Evolutionary conservation across 345 rosid species (phyloP).

Genomic region (Durio zibethinus): DNA sequence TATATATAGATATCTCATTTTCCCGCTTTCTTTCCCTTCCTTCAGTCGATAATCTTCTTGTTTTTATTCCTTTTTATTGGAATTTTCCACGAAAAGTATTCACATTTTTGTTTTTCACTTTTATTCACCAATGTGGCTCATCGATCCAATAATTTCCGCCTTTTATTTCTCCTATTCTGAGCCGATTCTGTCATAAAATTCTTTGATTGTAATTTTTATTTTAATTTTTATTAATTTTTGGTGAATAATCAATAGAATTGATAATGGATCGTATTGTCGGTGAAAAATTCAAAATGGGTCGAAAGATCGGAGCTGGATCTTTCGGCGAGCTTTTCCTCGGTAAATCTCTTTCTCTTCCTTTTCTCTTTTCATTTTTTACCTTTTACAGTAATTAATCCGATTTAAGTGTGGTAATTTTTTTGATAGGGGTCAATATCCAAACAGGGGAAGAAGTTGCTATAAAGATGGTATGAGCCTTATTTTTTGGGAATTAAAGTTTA

Average conservation of each 20-base stretch:
- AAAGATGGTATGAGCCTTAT: slow-evolving; percentile 16
- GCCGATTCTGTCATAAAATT: not conserved
- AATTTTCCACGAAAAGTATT: not conserved
- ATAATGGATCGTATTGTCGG: slow-evolving; percentile 60
- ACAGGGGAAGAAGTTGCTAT: slow-evolving; percentile 27
- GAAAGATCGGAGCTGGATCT: slow-evolving; percentile 69
- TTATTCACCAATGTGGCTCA: slow-evolving; percentile 7
- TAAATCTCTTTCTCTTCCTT: slow-evolving; percentile 21
- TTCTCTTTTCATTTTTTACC: not conserved
- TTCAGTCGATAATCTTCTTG: not conserved
- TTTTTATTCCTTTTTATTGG: not conserved
- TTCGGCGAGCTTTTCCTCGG: slow-evolving; percentile 66
- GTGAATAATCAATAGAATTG: not conserved
- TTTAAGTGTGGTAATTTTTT: not conserved
- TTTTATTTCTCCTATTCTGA: not conserved
- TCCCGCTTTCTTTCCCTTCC: slow-evolving; percentile 11
- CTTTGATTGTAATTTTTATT: not conserved
- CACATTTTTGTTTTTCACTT: not conserved
- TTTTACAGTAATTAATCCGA: not conserved
- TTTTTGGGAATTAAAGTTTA: not conserved
- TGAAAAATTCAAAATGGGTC: slow-evolving; percentile 55
- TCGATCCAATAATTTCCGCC: not conserved
- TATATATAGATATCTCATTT: not conserved
- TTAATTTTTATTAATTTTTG: not conserved
- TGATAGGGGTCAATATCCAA: slow-evolving; percentile 16